Base-by-base conservation (phyloP, 2,329 filamentous ascomycete genomes). In the Penicillium crustosum region DNA sequence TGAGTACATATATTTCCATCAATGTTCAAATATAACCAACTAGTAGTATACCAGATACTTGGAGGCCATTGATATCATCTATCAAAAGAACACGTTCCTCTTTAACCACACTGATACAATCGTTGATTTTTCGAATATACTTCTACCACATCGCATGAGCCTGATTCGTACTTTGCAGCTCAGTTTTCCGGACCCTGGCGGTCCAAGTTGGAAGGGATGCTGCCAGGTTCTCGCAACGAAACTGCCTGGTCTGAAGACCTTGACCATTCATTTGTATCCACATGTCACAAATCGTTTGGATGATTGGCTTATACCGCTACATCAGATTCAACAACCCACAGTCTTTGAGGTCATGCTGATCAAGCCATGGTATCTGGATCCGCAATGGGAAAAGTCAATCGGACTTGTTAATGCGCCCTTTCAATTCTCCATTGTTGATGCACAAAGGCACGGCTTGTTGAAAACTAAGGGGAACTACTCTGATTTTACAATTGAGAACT, bases 261-360 rank as follows among this genome's bases (percentile, higher is more conserved):
- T 54, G 43, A 49, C 25, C 17, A 50, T 55, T 13, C 45, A 31
- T 43, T n/a, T 55, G n/a, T 43, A 49, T 36, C 45, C 29, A 29
- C 38, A 43, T 7, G 27, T 43, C 7, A 17, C 38, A 19, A 35
- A 35, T 2, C 13, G 5, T n/a, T 6, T 48, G 35, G 51, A 54
- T 23, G 1, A 21, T 41, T 48, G 43, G 43, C 43, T 54, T 13
- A 39, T 35, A 17, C 27, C 35, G 15, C 42, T 54, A 17, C 35
- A 41, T 49, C 52, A 25, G 10, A 41, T 54, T 15, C 9, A 25
- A 23, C 43, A 54, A 9, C 25, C 43, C 12, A 15, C 42, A 7
- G 17, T 31, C 9, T 54, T 49, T 8, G 27, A 41, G 3, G 52
- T 54, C 5, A 10, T 27, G 6, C 6, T 54, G 9, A 54, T 41